Base-by-base conservation (phyloP, 78 protist species). In the Dictyostelium firmibasis region DNA sequence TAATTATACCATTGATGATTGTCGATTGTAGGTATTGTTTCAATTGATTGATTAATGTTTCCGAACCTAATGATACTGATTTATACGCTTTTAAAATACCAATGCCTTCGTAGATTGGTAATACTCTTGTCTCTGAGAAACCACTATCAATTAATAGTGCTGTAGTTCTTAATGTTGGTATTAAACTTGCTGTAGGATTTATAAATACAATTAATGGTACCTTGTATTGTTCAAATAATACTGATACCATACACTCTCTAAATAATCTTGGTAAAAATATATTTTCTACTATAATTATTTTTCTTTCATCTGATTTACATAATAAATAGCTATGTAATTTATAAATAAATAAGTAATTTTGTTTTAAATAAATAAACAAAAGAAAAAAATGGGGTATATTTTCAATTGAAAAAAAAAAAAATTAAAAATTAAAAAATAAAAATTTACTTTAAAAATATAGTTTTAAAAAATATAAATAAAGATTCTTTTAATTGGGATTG, bases 101-200 rank as follows among this genome's bases (percentile, higher is more conserved):
- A 44, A 89, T 27, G 47, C 94, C 87, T 89, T 89, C 94, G 47
- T 81, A 89, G 6, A 89, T 44, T 64, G 94, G 94, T 50, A 81
- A 69, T 33, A 89, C 79, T 70, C 94, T 78, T 23, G 94, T 44
- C 27, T 89, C 94, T 31, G 64, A 33, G 16, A 43, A 67, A 47
- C 94, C 94, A 89, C 50, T 25, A 47, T 89, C 94, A 8, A 89
- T 81, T 1, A 89, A 41, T 16, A 89, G n/a, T 33, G 83, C 69
- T 18, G 94, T 89, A 3, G 86, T 89, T 69, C 78, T 78, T 23
- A 89, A 44, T 18, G 83, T 13, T 23, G 94, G 94, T 62, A 89
- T 25, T 23, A 89, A n/a, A 33, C 67, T 60, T 53, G 78, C 81
- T 18, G 72, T 69, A 11, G 94, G 94, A 50, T 81, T 53, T 20